Percentiles rank a stretch among this genome's conserved stretches.
Evolutionary conservation across 495 filamentous ascomycete species (phyloP).

Genomic region (Daldinia vernicosa): DNA sequence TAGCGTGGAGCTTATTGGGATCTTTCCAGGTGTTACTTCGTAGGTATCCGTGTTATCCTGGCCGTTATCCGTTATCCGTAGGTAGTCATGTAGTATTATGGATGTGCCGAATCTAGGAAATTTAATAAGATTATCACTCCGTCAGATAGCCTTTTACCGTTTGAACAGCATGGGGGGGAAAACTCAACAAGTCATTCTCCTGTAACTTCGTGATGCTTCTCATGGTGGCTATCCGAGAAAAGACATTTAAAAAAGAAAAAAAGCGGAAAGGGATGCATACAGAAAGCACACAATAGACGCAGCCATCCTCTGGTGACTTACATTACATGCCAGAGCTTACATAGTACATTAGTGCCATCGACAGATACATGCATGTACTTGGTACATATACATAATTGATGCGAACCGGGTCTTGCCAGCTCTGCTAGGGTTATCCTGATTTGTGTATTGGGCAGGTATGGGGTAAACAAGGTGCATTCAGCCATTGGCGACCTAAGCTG

Average conservation of each 20-base stretch:
- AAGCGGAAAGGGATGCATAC: slow-evolving; percentile 30
- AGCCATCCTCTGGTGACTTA: slow-evolving; percentile 22
- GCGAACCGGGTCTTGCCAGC: not conserved
- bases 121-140: slow-evolving; percentile 18
- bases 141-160: slow-evolving; percentile 24
- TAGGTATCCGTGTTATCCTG: not conserved
- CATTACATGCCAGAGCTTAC: slow-evolving; percentile 32
- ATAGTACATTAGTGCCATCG: slow-evolving; percentile 31
- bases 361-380: slow-evolving; percentile 19
- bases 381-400: slow-evolving; percentile 13
- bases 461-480: slow-evolving; percentile 4
- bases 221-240: slow-evolving; percentile 35
- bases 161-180: slow-evolving; percentile 27
- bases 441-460: slow-evolving; percentile 3
- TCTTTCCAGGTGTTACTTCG: not conserved
- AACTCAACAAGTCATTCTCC: slow-evolving; percentile 13
- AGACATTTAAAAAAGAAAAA: not conserved
- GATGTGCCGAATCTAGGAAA: slow-evolving; percentile 17
- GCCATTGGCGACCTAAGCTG: not conserved
- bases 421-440: not conserved
- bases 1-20: slow-evolving; percentile 27
- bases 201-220: slow-evolving; percentile 34
- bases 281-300: slow-evolving; percentile 34
- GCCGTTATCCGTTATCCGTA: not conserved
- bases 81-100: slow-evolving; percentile 11